phyloP scores from a whole-genome alignment of 306 rosid species.

The Quercus glauca region DNA sequence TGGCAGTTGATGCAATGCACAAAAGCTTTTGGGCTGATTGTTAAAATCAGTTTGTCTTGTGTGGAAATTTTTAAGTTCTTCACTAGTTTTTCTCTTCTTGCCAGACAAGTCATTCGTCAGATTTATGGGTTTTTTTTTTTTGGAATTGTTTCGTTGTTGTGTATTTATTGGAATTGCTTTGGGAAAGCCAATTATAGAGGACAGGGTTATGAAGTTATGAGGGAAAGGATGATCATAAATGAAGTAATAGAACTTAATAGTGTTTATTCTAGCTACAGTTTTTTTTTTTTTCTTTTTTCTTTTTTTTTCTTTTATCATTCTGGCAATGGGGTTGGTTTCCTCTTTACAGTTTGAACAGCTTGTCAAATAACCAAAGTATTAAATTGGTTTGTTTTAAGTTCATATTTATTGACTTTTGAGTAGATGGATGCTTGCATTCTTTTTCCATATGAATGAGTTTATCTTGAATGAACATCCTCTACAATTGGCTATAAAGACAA shows the following conservation, averaged over 20 bases:
- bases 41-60: neutral
- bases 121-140: neutral
- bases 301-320: neutral
- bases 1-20: neutral
- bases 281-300: neutral
- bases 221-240: neutral
- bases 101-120: neutral
- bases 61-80: neutral
- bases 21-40: neutral
- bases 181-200: neutral
- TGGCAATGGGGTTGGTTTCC: neutral
- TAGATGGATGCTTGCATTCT: neutral
- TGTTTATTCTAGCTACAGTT: neutral
- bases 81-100: neutral
- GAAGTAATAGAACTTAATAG: neutral
- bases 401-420: neutral
- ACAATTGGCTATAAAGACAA: neutral
- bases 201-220: neutral
- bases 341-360: no score
- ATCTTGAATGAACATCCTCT: neutral
- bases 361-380: no score
- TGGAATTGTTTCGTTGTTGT: neutral
- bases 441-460: neutral
- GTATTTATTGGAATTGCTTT: neutral
- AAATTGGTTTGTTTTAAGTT: no score